Percentiles rank a stretch among this genome's conserved stretches.
phyloP scores from a whole-genome alignment of 78 protist species.

The Dictyostelium purpureum region DNA sequence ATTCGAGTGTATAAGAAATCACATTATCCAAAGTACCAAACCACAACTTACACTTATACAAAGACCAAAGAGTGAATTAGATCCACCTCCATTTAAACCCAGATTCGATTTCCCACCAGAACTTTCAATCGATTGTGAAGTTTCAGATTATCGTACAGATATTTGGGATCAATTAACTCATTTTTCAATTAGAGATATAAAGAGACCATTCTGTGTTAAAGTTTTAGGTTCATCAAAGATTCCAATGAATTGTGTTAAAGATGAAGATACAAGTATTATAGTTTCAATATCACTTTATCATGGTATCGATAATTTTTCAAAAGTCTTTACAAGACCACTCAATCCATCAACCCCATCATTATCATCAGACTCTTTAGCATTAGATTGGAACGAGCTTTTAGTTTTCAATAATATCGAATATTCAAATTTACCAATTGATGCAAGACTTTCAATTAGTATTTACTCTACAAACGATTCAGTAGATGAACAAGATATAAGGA shows the following conservation, averaged over 20 bases:
- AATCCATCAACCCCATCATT: neutral
- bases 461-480: neutral
- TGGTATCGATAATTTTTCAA: conserved; percentile 55
- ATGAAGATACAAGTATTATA: conserved; percentile 41
- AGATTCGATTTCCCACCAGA: conserved; percentile 39
- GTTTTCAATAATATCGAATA: conserved; percentile 21
- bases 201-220: conserved; percentile 27
- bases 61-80: conserved; percentile 53
- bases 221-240: conserved; percentile 25
- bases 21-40: conserved; percentile 54
- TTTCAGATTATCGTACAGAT: neutral
- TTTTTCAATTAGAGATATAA: conserved; percentile 57
- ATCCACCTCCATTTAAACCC: conserved; percentile 66
- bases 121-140: neutral
- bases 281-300: conserved; percentile 59
- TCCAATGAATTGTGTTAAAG: conserved; percentile 9
- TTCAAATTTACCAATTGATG: conserved; percentile 49
- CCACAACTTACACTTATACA: conserved; percentile 36
- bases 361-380: neutral
- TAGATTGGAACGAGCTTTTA: conserved; percentile 26
- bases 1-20: conserved; percentile 30
- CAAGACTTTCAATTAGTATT: conserved; percentile 51
- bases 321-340: neutral
- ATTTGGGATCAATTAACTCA: conserved; percentile 61
- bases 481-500: neutral